Percentiles rank a stretch among this genome's conserved stretches.
Evolutionary conservation across 768 basidiomycete genomes (phyloP).

Genomic region (Suillus placidus): DNA sequence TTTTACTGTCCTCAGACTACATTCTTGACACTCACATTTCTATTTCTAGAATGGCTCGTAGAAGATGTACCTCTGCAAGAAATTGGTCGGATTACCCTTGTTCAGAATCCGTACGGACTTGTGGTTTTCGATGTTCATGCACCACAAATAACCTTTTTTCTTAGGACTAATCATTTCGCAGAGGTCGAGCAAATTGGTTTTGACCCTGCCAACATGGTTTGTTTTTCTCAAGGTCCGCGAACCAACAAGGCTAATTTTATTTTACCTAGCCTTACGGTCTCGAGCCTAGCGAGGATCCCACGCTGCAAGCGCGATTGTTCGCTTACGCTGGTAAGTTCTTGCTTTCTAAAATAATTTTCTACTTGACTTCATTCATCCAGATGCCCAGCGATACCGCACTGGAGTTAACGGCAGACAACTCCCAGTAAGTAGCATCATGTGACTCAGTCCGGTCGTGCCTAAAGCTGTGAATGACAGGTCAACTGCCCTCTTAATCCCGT

Average conservation of each 20-base stretch:
- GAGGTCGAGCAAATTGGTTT: constrained; percentile 50
- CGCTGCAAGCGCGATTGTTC: constrained; percentile 59
- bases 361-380: constrained; percentile 15
- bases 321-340: constrained; percentile 49
- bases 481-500: constrained; percentile 43
- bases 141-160: not conserved
- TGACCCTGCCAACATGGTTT: constrained; percentile 52
- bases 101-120: constrained; percentile 38
- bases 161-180: constrained; percentile 33
- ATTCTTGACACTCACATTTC: not conserved
- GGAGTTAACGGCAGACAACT: constrained; percentile 43
- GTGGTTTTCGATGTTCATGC: not conserved
- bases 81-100: constrained; percentile 41
- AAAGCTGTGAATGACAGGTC: constrained; percentile 20
- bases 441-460: not conserved
- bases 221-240: not conserved
- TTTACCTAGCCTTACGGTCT: constrained; percentile 35
- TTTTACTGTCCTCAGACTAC: not conserved
- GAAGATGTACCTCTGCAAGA: constrained; percentile 38
- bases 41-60: constrained; percentile 36
- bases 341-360: not conserved
- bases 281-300: constrained; percentile 58
- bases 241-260: not conserved
- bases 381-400: constrained; percentile 43
- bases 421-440: constrained; percentile 24